Evolutionary conservation across 768 basidiomycete genomes (phyloP).

Genomic region (Serendipita sp.): DNA sequence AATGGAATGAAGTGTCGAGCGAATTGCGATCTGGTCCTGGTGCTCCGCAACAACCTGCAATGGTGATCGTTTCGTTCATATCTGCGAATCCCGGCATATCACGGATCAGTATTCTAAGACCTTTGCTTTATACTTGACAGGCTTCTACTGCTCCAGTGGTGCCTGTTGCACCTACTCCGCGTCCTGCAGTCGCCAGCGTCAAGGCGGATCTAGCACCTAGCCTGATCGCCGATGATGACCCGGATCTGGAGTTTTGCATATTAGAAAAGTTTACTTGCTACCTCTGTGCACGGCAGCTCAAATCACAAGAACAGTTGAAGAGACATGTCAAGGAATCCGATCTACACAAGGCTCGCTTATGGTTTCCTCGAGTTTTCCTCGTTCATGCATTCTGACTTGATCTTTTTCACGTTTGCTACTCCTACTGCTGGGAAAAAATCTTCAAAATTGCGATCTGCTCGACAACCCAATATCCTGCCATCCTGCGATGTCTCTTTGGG

Average conservation of each 20-base stretch:
- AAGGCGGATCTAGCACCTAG: not conserved
- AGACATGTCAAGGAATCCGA: slow-evolving; percentile 89
- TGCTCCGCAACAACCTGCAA: slow-evolving; percentile 9
- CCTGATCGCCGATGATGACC: slow-evolving; percentile 21
- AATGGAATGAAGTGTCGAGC: slow-evolving; percentile 94
- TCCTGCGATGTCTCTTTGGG: not conserved
- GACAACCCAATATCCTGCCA: not conserved
- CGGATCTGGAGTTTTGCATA: slow-evolving; percentile 75
- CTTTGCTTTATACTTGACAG: slow-evolving; percentile 10
- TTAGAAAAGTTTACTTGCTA: slow-evolving; percentile 58
- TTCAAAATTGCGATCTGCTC: too few species aligned
- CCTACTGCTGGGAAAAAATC: too few species aligned
- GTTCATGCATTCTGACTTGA: slow-evolving; percentile 19
- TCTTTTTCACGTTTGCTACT: slow-evolving; percentile 13
- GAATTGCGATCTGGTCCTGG: slow-evolving; percentile 44
- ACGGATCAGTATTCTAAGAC: not conserved
- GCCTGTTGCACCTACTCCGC: slow-evolving; percentile 19
- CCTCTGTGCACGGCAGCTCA: slow-evolving; percentile 89
- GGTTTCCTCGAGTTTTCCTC: slow-evolving; percentile 13
- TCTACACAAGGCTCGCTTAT: slow-evolving; percentile 70
- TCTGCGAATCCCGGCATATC: not conserved
- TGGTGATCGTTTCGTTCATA: slow-evolving; percentile 4
- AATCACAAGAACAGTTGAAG: slow-evolving; percentile 63
- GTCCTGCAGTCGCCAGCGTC: not conserved
- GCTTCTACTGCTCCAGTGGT: slow-evolving; percentile 11